Evolutionary conservation across 768 basidiomycete genomes (phyloP), one percentile per base, ranked within the genome.

Genomic region (Leccinum broughii): DNA sequence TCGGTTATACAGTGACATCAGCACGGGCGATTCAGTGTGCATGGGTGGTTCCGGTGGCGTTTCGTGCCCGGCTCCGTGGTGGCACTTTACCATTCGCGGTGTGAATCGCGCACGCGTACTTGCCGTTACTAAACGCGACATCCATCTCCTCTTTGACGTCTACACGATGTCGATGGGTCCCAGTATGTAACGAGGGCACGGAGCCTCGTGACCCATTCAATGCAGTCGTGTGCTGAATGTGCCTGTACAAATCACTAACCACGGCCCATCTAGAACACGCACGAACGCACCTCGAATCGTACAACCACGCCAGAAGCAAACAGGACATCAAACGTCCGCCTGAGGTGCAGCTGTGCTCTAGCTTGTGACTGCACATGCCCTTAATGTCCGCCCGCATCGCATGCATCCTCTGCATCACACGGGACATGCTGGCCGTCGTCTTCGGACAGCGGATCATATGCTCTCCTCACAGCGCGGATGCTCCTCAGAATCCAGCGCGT

Each of bases 141-240:
- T 92, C 86, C 86, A 95, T 94, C 72, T 93, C 92, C 58, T 88
- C 81, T 60, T 79, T 80, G 14, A 93, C 88, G 68, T 95, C 93
- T 49, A 81, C 78, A 26, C 84, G 83, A 65, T 94, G 89, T 20
- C 88, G 82, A 51, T 83, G 79, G 56, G 26, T 82, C 86, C 95
- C 95, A 98, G 69, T 94, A 98, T 4, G 77, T 71, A 44, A 88
- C 75, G 34, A 95, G 79, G 26, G 82, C 83, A 15, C 84, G 83
- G 5, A 98, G 81, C 44, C 87, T 26, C 26, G 26, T 26, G 53
- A 97, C 85, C 96, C 95, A 98, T 68, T 98, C 94, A 54, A 87
- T 70, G 0, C 91, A 90, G 49, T 88, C 79, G 35, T 70, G 76
- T 56, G 83, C 77, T 24, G 87, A 86, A 77, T 88, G 77, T 39